phyloP scores from a whole-genome alignment of 345 rosid species.

The Pelargonium nanum region DNA sequence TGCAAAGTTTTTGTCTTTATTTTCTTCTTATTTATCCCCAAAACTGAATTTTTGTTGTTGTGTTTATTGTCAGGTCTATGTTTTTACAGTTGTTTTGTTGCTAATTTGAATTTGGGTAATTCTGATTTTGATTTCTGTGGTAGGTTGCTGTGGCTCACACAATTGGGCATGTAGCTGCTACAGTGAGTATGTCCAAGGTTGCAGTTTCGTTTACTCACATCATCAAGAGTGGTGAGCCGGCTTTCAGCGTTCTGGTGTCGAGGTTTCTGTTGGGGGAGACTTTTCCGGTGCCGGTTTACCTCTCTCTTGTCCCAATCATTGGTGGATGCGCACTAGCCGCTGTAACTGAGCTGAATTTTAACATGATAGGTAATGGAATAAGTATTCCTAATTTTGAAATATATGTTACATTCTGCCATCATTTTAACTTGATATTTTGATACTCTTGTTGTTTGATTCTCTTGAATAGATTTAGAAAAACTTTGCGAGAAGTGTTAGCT shows the following conservation, averaged over 20 bases:
- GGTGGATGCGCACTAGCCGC: conserved; percentile 99
- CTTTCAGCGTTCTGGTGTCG: conserved; percentile 91
- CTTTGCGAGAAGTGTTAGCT: not conserved
- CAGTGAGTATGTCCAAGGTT: conserved; percentile 99
- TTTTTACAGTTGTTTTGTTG: not conserved
- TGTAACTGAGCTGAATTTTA: conserved; percentile 93
- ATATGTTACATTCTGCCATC: not conserved
- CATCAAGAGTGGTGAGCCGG: conserved; percentile 97
- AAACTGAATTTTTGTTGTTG: too few relatives aligned
- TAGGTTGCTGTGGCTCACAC: conserved; percentile 99
- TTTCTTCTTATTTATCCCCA: not conserved
- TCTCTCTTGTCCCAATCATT: conserved; percentile 86
- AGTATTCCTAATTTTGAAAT: not conserved
- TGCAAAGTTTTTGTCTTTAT: not conserved
- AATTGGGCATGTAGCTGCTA: conserved; percentile 98
- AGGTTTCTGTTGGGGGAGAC: conserved; percentile 81
- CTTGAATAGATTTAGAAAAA: not conserved
- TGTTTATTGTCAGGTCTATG: too few relatives aligned
- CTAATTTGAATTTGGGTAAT: not conserved
- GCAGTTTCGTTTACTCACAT: conserved; percentile 99
- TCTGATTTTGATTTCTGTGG: conserved; percentile 4
- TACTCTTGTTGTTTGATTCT: not conserved
- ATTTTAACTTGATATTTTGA: not conserved
- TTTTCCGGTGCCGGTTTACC: conserved; percentile 66
- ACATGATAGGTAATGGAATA: conserved; percentile 63